A percentile compares a stretch with the other conserved stretches of the same genome.
Conservation (phyloP, 2,329 filamentous ascomycete species). For the Scorias spongiosa region DNA sequence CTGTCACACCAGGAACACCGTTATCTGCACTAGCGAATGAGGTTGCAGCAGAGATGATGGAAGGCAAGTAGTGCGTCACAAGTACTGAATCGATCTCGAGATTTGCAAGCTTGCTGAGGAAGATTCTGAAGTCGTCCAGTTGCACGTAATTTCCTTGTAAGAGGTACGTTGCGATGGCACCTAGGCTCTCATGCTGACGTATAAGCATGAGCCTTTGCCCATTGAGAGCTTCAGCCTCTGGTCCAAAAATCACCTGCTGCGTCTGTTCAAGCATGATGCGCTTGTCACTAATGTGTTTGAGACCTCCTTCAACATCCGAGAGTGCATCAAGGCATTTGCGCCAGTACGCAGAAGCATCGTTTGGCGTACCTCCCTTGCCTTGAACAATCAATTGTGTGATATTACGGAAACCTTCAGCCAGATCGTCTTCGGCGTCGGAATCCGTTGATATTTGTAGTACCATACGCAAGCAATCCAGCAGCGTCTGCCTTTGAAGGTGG, state of each 20-base stretch:
- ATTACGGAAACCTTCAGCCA: conserved; percentile 39
- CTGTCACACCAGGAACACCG: conserved; percentile 48
- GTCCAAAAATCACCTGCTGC: conserved; percentile 46
- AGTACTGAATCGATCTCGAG: conserved; percentile 63
- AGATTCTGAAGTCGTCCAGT: conserved; percentile 55
- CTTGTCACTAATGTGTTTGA: conserved; percentile 62
- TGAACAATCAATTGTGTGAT: conserved; percentile 44
- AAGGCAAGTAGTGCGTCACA: conserved; percentile 67
- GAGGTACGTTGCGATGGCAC: conserved; percentile 63
- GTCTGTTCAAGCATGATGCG: conserved; percentile 61
- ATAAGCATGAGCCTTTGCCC: conserved; percentile 67
- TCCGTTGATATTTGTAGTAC: conserved; percentile 55
- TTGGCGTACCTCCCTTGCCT: conserved; percentile 28
- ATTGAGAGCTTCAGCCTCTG: conserved; percentile 62
- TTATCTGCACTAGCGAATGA: conserved; percentile 67
- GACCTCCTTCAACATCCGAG: conserved; percentile 59
- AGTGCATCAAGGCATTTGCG: conserved; percentile 63
- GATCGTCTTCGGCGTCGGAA: conserved; percentile 38
- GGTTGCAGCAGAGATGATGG: conserved; percentile 60
- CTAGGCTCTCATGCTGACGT: conserved; percentile 78
- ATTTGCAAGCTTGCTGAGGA: conserved; percentile 53
- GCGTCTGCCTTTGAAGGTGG: conserved; percentile 68
- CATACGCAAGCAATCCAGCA: conserved; percentile 71
- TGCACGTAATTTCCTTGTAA: conserved; percentile 61
- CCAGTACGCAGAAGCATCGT: conserved; percentile 48